Evolutionary conservation across 2,329 filamentous ascomycete genomes (phyloP).

Genomic region (Pyrenophora graminea): DNA sequence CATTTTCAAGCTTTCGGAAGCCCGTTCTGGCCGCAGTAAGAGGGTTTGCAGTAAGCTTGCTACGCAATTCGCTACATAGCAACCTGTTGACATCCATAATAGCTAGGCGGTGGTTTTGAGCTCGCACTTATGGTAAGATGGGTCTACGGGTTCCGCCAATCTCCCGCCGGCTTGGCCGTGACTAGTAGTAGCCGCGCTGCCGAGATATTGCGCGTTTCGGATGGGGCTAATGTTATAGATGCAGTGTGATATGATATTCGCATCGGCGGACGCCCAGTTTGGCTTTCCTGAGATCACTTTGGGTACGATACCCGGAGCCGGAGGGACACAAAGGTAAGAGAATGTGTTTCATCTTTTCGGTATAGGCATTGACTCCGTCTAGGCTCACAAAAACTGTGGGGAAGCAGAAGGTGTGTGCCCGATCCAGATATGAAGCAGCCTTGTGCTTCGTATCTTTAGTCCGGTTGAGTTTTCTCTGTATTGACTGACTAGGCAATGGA

Average conservation of each 20-base stretch:
- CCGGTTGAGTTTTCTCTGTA: constrained; percentile 2
- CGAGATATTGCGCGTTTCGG: neutral
- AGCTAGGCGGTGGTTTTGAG: constrained; percentile 88
- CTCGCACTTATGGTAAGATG: constrained; percentile 78
- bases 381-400: constrained; percentile 70
- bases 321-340: constrained; percentile 69
- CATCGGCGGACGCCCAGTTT: constrained; percentile 81
- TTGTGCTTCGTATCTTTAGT: constrained; percentile 4
- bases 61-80: neutral
- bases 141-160: constrained; percentile 43
- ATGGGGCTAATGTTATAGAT: neutral
- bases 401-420: constrained; percentile 41
- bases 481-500: constrained; percentile 49
- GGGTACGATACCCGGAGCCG: constrained; percentile 86
- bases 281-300: constrained; percentile 96
- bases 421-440: constrained; percentile 12
- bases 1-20: constrained; percentile 81
- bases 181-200: constrained; percentile 5
- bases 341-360: neutral
- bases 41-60: constrained; percentile 67
- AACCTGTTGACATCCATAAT: constrained; percentile 7
- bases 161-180: neutral
- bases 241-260: constrained; percentile 78
- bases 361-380: neutral
- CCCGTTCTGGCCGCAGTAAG: constrained; percentile 91